Conservation (phyloP, 1,284 basidiomycete species). For the Bjerkandera adusta region DNA sequence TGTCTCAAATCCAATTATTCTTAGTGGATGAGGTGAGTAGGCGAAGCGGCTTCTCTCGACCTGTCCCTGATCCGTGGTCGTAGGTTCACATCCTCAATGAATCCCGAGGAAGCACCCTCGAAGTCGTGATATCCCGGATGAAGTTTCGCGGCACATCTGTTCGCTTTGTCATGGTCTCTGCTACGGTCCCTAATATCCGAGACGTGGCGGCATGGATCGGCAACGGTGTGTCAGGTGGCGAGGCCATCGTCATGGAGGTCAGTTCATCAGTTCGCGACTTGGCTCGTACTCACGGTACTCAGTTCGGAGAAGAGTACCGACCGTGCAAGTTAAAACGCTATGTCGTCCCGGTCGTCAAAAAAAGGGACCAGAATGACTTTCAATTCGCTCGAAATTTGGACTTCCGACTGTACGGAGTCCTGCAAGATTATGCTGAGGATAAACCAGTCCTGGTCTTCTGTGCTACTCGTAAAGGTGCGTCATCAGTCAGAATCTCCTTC, state of each 20-base stretch:
- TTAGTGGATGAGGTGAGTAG: constrained; percentile 84
- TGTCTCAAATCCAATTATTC: constrained; percentile 74
- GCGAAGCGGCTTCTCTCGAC: background rate
- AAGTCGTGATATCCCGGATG: constrained; percentile 94
- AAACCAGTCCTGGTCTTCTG: constrained; percentile 88
- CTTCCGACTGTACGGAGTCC: constrained; percentile 65
- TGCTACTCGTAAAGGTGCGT: constrained; percentile 76
- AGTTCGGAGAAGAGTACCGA: constrained; percentile 92
- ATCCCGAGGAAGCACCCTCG: constrained; percentile 84
- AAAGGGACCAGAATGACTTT: constrained; percentile 76
- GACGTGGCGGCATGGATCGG: constrained; percentile 93
- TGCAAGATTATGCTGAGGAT: constrained; percentile 68
- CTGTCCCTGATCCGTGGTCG: background rate
- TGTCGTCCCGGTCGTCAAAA: constrained; percentile 61
- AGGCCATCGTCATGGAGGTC: constrained; percentile 77
- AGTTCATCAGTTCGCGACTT: background rate
- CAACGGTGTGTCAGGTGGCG: constrained; percentile 36
- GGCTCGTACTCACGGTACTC: constrained; percentile 1
- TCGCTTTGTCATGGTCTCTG: constrained; percentile 88
- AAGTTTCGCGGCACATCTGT: constrained; percentile 67
- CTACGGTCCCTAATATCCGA: constrained; percentile 90
- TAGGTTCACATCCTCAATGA: constrained; percentile 94
- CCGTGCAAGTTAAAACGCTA: constrained; percentile 79
- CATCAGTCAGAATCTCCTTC: background rate
- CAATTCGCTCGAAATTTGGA: constrained; percentile 75